Conservation (phyloP, 78 protist species). For the Dictyostelium citrinum region DNA sequence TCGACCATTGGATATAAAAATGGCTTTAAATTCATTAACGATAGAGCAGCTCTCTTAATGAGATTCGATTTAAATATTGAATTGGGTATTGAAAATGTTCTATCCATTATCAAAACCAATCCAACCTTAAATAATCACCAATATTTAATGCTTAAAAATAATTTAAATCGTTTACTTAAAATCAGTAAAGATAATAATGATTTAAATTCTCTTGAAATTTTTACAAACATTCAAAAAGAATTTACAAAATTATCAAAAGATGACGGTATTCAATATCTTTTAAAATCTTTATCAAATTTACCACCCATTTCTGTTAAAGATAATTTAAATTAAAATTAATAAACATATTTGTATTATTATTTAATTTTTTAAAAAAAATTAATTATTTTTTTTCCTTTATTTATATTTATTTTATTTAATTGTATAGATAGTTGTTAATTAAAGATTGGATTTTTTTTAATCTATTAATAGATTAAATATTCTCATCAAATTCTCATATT, state of each 20-base stretch:
- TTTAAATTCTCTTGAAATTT: neutral
- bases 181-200: neutral
- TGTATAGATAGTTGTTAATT: too few relatives aligned
- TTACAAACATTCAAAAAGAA: neutral
- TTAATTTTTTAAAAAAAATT: too few relatives aligned
- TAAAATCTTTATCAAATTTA: neutral
- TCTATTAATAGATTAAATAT: too few relatives aligned
- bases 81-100: neutral
- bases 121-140: neutral
- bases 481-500: too few relatives aligned
- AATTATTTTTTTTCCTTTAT: too few relatives aligned
- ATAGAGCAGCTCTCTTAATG: neutral
- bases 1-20: neutral
- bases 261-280: neutral
- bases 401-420: too few relatives aligned
- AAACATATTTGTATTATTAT: too few relatives aligned
- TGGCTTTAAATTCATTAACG: neutral
- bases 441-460: too few relatives aligned
- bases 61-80: neutral
- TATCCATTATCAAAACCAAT: neutral
- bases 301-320: neutral
- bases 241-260: neutral
- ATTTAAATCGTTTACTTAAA: neutral
- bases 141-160: neutral
- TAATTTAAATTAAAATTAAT: neutral